Evolutionary conservation across 2,329 filamentous ascomycete species (phyloP).

Genomic region (Elsinoe australis): DNA sequence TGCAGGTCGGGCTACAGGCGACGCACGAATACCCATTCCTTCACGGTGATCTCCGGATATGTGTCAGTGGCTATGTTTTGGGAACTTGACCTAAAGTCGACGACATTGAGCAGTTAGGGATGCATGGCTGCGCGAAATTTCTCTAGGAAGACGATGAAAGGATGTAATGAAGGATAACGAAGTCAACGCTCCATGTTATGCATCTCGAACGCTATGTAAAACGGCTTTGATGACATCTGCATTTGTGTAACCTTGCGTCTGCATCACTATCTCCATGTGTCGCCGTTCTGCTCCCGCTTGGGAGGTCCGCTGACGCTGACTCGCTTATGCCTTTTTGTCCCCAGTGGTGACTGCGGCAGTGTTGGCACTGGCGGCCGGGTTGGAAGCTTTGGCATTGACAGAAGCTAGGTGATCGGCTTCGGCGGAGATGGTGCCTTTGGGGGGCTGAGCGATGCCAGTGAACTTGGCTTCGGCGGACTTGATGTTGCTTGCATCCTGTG

Average conservation of each 20-base stretch:
- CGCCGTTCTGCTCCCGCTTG: too few species aligned
- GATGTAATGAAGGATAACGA: too few species aligned
- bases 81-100: conserved; percentile 13
- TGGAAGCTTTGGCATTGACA: conserved; percentile 22
- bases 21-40: conserved; percentile 22
- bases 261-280: neutral
- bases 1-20: conserved; percentile 16
- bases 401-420: conserved; percentile 35
- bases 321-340: neutral
- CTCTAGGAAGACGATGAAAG: neutral
- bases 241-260: neutral
- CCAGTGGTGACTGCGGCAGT: neutral
- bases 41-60: conserved; percentile 20
- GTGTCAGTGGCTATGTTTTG: conserved; percentile 20
- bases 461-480: conserved; percentile 37
- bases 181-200: too few species aligned
- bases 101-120: neutral
- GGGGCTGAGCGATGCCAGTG: conserved; percentile 25
- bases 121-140: neutral
- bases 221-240: too few species aligned
- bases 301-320: too few species aligned
- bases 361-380: too few species aligned
- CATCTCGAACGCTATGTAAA: too few species aligned
- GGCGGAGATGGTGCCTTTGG: conserved; percentile 30
- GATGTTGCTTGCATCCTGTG: conserved; percentile 34